Base-by-base conservation (phyloP, 495 filamentous ascomycete species). In the Aspergillus asperescens region DNA sequence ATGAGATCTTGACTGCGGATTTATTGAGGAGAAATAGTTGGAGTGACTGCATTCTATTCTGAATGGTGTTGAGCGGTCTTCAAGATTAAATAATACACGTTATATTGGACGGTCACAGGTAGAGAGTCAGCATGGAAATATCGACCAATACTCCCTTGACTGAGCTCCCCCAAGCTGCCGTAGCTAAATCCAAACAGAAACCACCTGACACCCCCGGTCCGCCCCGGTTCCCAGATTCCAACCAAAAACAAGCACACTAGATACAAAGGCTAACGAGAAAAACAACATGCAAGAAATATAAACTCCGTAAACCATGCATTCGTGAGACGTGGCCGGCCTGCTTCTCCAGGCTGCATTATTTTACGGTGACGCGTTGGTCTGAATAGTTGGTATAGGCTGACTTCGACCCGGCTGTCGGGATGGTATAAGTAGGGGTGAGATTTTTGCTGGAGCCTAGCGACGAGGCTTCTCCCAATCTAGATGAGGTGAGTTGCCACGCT, bases 301-400 rank as follows among this genome's bases (percentile, higher is more conserved):
- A 73, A 74, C 71, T 71, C 71, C 71, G 59, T 51, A 54, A 55
- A 62, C 55, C 62, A 74, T 74, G 71, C 69, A 74, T 66, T 74
- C 71, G 53, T 72, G 66, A 72, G 48, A 67, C 66, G 57, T 72
- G 54, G 59, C 52, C 31, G 50, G 52, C 34, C 46, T 48, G 43
- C 46, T 55, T 50, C 23, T 27, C 9, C 54, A 50, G 55, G 52
- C 49, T 35, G 50, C 48, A 47, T 29, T 23, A 32, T 35, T 47
- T 15, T 23, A 35, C 29, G 28, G 44, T 20, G 44, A 57, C 43
- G 44, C n/a, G 50, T 51, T 50, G 37, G 25, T 51, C 32, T 35
- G 13, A 2, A 35, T 35, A 28, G 15, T 4, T 35, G n/a, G 16
- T 35, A n/a, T 35, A 16, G 32, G 34, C 35, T 27, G 28, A 44